Evolutionary conservation across 1,284 basidiomycete genomes (phyloP).

Genomic region (Apiotrichum gamsii): DNA sequence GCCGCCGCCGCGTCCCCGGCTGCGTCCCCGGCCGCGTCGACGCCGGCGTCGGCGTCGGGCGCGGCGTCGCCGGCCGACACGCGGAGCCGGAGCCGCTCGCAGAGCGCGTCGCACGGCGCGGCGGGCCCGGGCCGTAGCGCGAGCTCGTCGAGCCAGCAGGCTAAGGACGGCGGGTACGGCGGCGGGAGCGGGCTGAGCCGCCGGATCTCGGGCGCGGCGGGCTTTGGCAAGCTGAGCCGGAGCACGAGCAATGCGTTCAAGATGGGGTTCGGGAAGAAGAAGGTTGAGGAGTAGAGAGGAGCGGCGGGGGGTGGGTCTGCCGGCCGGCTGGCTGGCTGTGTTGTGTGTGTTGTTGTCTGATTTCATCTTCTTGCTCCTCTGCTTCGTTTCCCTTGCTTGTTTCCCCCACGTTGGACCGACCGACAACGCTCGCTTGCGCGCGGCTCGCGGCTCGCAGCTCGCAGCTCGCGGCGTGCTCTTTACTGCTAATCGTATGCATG

Average conservation of each 20-base stretch:
- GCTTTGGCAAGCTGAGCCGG: slow-evolving; percentile 31
- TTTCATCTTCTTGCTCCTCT: too few relatives aligned
- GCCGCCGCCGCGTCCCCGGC: not conserved
- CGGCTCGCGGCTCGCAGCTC: too few relatives aligned
- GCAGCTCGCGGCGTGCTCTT: too few relatives aligned
- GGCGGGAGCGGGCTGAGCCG: slow-evolving; percentile 10
- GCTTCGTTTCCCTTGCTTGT: too few relatives aligned
- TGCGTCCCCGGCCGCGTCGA: too few relatives aligned
- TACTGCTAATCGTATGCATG: too few relatives aligned
- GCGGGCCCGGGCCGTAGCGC: not conserved
- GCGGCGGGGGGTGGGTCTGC: not conserved
- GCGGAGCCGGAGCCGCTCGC: not conserved
- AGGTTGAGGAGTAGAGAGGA: slow-evolving; percentile 18
- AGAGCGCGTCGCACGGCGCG: not conserved
- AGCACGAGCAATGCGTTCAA: slow-evolving; percentile 37
- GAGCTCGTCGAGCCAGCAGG: not conserved
- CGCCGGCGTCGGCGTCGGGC: not conserved
- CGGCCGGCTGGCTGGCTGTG: too few relatives aligned
- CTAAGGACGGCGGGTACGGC: slow-evolving; percentile 1
- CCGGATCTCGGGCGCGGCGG: slow-evolving; percentile 11
- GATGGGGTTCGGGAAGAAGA: slow-evolving; percentile 43
- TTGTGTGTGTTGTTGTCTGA: too few relatives aligned
- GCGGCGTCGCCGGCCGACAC: not conserved
- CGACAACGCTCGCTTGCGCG: too few relatives aligned
- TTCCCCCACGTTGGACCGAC: too few relatives aligned